Percentiles rank a stretch among this genome's conserved stretches.
phyloP scores from a whole-genome alignment of 169 alveolate species.

The Cyclospora cayetanensis region DNA sequence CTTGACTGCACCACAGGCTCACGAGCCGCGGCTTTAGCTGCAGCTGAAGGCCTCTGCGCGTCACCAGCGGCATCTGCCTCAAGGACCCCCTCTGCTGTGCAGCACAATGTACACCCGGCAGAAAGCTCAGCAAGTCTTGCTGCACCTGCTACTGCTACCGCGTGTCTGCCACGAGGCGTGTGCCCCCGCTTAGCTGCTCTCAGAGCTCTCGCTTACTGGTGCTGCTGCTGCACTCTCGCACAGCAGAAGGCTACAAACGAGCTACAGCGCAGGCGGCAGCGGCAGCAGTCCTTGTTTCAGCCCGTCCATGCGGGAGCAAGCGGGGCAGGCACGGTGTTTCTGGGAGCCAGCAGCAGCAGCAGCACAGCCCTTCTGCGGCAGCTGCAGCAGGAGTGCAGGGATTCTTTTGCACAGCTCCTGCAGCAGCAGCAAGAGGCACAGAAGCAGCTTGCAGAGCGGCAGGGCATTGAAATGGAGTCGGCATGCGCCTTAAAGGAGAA shows the following conservation, averaged over 20 bases:
- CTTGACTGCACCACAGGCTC: not conserved
- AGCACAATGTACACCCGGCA: not conserved
- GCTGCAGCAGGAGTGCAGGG: conserved; percentile 59
- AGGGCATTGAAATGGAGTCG: conserved; percentile 65
- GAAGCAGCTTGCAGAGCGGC: conserved; percentile 63
- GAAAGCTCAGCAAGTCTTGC: not conserved
- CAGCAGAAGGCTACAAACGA: conserved; percentile 14
- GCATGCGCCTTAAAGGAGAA: conserved; percentile 65
- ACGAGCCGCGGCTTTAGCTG: not conserved
- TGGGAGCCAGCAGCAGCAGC: conserved; percentile 34
- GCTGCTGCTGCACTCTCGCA: conserved; percentile 32
- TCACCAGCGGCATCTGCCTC: not conserved
- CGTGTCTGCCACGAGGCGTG: not conserved
- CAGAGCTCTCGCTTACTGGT: conserved; percentile 43
- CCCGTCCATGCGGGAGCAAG: not conserved
- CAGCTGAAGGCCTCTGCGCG: not conserved
- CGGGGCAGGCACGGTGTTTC: not conserved
- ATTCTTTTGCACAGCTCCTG: conserved; percentile 16
- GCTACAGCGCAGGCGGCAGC: not conserved
- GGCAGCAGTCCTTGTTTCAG: not conserved
- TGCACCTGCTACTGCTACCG: not conserved
- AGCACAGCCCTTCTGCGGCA: conserved; percentile 53
- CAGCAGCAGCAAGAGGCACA: conserved; percentile 61
- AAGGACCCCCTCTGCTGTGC: not conserved
- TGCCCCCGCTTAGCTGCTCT: conserved; percentile 15